Conservation (phyloP, 164 flowering plant species). For the Nelumbo lutea region DNA sequence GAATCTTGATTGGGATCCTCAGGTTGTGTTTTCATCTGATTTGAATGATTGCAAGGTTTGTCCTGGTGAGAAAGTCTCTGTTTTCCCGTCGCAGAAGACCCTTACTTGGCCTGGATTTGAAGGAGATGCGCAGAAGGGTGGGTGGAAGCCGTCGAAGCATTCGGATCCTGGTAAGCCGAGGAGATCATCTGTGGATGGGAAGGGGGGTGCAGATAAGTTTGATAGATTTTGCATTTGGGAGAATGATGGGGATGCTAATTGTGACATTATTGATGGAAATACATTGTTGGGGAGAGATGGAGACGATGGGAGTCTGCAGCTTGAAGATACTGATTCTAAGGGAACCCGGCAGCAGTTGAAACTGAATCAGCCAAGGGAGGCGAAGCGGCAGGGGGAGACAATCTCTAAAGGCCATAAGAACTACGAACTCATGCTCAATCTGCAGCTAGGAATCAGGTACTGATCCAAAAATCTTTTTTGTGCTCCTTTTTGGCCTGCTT, state of each 20-base stretch:
- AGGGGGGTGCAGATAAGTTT: slow-evolving; percentile 29
- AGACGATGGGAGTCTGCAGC: slow-evolving; percentile 26
- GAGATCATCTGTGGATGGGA: slow-evolving; percentile 60
- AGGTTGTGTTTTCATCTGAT: slow-evolving; percentile 42
- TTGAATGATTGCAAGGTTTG: slow-evolving; percentile 50
- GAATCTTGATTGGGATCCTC: slow-evolving; percentile 66
- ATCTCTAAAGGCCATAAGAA: slow-evolving; percentile 72
- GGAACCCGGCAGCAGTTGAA: slow-evolving; percentile 19
- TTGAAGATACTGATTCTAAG: slow-evolving; percentile 18
- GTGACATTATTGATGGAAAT: slow-evolving; percentile 15
- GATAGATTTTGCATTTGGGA: slow-evolving; percentile 46
- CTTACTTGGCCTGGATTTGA: slow-evolving; percentile 24
- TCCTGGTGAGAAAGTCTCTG: slow-evolving; percentile 53
- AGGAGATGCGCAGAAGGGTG: slow-evolving; percentile 28
- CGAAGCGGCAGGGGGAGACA: slow-evolving; percentile 51
- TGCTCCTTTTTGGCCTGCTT: not conserved
- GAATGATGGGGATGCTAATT: slow-evolving; percentile 24
- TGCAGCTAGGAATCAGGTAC: slow-evolving; percentile 81
- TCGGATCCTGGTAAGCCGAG: slow-evolving; percentile 37
- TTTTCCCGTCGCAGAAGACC: slow-evolving; percentile 72
- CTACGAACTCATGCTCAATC: slow-evolving; percentile 84
- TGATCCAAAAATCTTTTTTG: not conserved
- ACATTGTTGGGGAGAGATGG: slow-evolving; percentile 15
- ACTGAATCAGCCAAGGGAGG: slow-evolving; percentile 30
- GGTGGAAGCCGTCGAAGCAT: slow-evolving; percentile 46